These are phyloP conservation scores for Antitrichia curtipendula DNA, from an alignment of 225 moss, liverwort and hornwort species.

Conservation along the genomic window DNA sequence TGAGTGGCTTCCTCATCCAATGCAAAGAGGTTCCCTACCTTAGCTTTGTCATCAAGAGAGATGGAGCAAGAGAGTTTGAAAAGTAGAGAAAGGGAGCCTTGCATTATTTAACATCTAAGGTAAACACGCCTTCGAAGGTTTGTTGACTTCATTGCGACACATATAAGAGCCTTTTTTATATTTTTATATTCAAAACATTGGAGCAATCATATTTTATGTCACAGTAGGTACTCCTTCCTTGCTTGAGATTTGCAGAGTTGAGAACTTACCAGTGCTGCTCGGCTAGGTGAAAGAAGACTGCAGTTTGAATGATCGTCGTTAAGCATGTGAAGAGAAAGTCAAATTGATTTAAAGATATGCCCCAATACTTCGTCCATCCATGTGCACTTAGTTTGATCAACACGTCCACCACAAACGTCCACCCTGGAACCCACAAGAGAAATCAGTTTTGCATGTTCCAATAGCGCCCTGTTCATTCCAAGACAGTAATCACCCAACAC, in stretches of 20 bases:
- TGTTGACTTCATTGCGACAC: background rate
- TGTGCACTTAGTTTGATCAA: slow-evolving; percentile 15
- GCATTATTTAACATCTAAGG: background rate
- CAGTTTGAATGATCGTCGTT: slow-evolving; percentile 23
- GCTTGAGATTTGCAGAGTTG: background rate
- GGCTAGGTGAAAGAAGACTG: slow-evolving; percentile 20
- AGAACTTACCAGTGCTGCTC: slow-evolving; percentile 26
- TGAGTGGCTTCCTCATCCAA: background rate
- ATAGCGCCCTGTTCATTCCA: background rate
- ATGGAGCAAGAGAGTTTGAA: background rate
- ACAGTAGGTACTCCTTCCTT: background rate
- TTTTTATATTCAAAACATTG: background rate
- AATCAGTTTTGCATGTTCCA: background rate
- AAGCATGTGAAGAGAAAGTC: slow-evolving; percentile 44
- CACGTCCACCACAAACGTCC: slow-evolving; percentile 31
- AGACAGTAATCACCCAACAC: background rate
- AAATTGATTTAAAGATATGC: slow-evolving; percentile 34
- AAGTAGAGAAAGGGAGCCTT: background rate
- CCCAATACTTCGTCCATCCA: slow-evolving; percentile 37
- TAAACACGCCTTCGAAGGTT: background rate
- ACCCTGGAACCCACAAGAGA: slow-evolving; percentile 18
- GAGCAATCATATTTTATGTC: background rate
- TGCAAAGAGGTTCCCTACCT: background rate
- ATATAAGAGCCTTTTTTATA: background rate
- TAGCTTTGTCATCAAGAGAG: background rate